Conservation (phyloP, 83 land plant genomes). For the Picea engelmannii region DNA sequence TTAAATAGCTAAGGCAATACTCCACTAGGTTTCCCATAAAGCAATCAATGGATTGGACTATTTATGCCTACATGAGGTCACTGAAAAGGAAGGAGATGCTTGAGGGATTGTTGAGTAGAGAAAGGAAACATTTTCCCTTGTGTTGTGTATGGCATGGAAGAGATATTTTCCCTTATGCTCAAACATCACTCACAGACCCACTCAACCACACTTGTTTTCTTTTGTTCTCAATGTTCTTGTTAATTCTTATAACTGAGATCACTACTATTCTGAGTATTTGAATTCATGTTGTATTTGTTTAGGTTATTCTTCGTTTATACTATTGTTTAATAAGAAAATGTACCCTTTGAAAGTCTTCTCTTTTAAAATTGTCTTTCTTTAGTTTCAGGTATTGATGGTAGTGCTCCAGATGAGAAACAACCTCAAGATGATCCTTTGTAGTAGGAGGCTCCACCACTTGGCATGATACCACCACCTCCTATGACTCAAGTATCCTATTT, state of each 20-base stretch:
- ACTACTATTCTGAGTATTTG: background rate
- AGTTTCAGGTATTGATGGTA: background rate
- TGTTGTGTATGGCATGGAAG: too few species aligned
- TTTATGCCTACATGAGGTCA: too few species aligned
- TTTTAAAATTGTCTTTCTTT: background rate
- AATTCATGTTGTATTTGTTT: background rate
- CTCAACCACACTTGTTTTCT: too few species aligned
- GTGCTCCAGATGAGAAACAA: constrained; percentile 2
- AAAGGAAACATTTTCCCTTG: too few species aligned
- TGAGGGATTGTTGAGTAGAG: too few species aligned
- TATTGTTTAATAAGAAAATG: background rate
- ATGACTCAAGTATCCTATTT: too few species aligned
- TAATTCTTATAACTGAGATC: background rate
- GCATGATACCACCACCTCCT: constrained; percentile 3
- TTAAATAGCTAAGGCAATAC: too few species aligned
- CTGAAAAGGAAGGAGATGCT: too few species aligned
- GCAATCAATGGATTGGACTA: too few species aligned
- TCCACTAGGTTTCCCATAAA: too few species aligned
- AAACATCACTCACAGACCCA: too few species aligned
- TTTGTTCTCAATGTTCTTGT: background rate
- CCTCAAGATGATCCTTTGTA: background rate
- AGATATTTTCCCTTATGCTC: too few species aligned
- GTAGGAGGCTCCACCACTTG: constrained; percentile 8
- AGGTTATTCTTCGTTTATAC: background rate
- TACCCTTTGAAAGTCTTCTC: background rate